Base-by-base conservation (phyloP, 1,139 yeast genomes). In the Barnettozyma hawaiiensis region DNA sequence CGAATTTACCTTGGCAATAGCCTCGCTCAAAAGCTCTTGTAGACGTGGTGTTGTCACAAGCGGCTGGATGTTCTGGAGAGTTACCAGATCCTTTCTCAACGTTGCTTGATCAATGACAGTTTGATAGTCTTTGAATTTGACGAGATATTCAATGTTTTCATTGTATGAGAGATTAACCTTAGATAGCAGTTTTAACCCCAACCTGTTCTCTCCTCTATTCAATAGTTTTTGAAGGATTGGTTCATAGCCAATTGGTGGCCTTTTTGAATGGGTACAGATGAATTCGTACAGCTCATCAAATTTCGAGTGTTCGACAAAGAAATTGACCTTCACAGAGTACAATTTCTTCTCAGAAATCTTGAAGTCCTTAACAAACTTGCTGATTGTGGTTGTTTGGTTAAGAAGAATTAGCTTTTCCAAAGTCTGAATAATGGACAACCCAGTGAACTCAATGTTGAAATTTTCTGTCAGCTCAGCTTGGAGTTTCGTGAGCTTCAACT, bases 241-340 rank as follows among this genome's bases (percentile, higher is more conserved):
- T 48, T 71, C 73, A 50, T 81, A 84, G 0, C 94, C 94, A 43
- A 87, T 83, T 0, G 90, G 87, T 1, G 94, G 75, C 52, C 75
- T 79, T 43, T 71, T 70, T 9, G 71, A 60, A 2, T 59, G 62
- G 7, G 24, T 20, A 10, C 11, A 11, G 0, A 75, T 68, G 55
- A 76, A 69, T 31, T 67, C 63, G 49, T 64, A 75, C 29, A 90
- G 61, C 39, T 76, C 79, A 23, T 80, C 85, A 68, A 84, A 85
- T 40, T 81, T 79, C 2, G 69, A 56, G 12, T 69, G 63, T 1
- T 67, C 64, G 2, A 79, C 68, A 41, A 78, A 70, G 0, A 76
- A 73, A 19, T 75, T 73, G 18, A 89, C 61, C 20, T 80, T 77
- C 24, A 81, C 63, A 64, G 77, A 75, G 71, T 87, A 80, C 48